Percentiles rank a stretch among this genome's conserved stretches.
phyloP scores from a whole-genome alignment of 371 early-diverging fungal species.

The Blastocladiella emersonii region DNA sequence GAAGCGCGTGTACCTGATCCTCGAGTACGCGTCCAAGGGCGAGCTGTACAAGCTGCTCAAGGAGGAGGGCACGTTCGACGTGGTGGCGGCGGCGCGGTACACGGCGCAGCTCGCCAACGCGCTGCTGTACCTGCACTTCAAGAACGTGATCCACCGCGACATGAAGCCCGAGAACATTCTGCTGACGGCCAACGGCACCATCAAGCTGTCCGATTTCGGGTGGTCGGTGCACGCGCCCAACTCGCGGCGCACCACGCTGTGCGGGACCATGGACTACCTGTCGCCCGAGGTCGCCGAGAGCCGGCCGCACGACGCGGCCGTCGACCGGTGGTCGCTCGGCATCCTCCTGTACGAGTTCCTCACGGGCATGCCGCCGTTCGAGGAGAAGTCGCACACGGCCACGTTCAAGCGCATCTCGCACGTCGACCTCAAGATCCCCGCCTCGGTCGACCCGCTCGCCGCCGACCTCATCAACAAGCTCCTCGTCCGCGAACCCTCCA shows the following conservation, averaged over 20 bases:
- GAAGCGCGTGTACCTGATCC: slow-evolving; percentile 78
- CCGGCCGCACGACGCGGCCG: slow-evolving; percentile 62
- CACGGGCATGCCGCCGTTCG: slow-evolving; percentile 93
- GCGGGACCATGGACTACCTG: slow-evolving; percentile 97
- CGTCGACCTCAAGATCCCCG: slow-evolving; percentile 75
- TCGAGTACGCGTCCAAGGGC: slow-evolving; percentile 93
- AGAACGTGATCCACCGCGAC: slow-evolving; percentile 93
- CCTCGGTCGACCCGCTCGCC: slow-evolving; percentile 65
- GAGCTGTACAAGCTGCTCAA: slow-evolving; percentile 78
- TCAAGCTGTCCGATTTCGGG: slow-evolving; percentile 98
- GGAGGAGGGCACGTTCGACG: slow-evolving; percentile 51
- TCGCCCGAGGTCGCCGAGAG: slow-evolving; percentile 82
- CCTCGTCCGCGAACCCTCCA: slow-evolving; percentile 55
- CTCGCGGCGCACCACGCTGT: slow-evolving; percentile 64
- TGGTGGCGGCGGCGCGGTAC: slow-evolving; percentile 68
- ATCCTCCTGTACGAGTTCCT: slow-evolving; percentile 93
- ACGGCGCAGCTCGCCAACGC: slow-evolving; percentile 80
- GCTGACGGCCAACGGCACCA: slow-evolving; percentile 62
- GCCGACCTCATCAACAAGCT: slow-evolving; percentile 76
- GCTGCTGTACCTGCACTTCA: slow-evolving; percentile 77
- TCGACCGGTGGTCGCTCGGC: slow-evolving; percentile 98
- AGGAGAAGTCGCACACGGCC: slow-evolving; percentile 48
- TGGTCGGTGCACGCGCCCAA: slow-evolving; percentile 95
- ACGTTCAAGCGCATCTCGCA: slow-evolving; percentile 74
- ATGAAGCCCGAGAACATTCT: slow-evolving; percentile 95